Evolutionary conservation across 306 rosid species (phyloP), one percentile per base, ranked within the genome.

Genomic region (Vigna trinervia): DNA sequence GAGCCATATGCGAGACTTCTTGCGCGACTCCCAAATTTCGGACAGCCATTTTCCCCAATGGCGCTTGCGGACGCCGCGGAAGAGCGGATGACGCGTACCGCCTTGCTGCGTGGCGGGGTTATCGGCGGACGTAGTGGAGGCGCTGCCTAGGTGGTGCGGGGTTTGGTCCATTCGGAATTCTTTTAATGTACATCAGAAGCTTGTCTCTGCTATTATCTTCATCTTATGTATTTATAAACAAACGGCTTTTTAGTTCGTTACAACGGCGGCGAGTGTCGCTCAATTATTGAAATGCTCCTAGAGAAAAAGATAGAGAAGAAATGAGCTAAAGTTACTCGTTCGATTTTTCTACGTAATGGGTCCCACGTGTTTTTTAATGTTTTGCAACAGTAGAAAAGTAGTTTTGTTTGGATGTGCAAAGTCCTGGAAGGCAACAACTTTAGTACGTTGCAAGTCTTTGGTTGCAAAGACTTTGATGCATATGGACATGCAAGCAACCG

Each of bases 11-110:
- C 97, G 89, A 0, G 97, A 85, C 59, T 92, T 92, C 83, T 92
- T 92, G 8, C 96, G 84, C 1, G 97, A 95, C 28, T 92, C 96
- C 69, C 97, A 61, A 32, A 92, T 92, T 45, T 92, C 97, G 1
- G 97, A 92, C 28, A 92, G 96, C 97, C 97, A 92, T 84, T 92
- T 92, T 0, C 97, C 97, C 97, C 97, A 92, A 32, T 92, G 84
- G 76, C 97, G 80, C 84, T 90, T 92, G 48, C 97, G 75, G 19
- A 92, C 96, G 1, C 97, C 97, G 6, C 88, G 87, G 83, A 83
- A 92, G 23, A 86, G 80, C 0, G 97, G 96, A 82, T 92, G 97
- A 53, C 96, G 92, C 0, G 90, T 87, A n/a, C 88, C 88, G 4
- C 81, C 38, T 5, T 58, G 57, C 1, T 57, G 34, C 8, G 22